Evolutionary conservation across 2,329 filamentous ascomycete species (phyloP), one percentile per base, ranked within the genome.

Genomic region (Neonectria coccinea): DNA sequence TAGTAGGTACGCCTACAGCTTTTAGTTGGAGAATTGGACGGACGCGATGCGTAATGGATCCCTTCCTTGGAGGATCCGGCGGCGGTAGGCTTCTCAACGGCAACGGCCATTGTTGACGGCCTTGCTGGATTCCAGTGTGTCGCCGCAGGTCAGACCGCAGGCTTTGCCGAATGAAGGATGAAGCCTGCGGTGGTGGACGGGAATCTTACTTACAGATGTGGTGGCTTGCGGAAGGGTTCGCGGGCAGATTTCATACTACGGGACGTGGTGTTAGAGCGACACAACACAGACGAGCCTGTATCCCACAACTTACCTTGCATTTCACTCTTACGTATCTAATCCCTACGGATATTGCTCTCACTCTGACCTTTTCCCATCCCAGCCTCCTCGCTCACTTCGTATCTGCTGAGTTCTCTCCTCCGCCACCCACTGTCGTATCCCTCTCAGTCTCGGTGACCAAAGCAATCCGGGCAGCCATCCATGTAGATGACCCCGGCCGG

Each of bases 181-280:
- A 54, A 20, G 48, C n/a, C 25, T 14, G 54, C 48, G 55, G 27
- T 36, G 48, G 59, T 25, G 47, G 41, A 42, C 29, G 56, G 12
- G 39, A 54, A 60, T 60, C 36, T 57, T 57, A 53, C 41, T 51
- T 50, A 45, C 42, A 56, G 18, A 44, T 56, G 58, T 54, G 61
- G 53, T 59, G 60, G 56, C 59, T 65, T 65, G 62, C 45, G 39
- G 41, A 63, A 64, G 42, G 48, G 55, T 55, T 63, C 25, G 25
- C 45, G 45, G 27, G 25, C 7, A 33, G 27, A 12, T 20, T 31
- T n/a, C 36, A 39, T 8, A 51, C 48, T 22, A 20, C 29, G 12
- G 33, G 12, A 16, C 9, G 47, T 51, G 27, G 47, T 44, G 50
- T 52, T 41, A 41, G 48, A 59, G 22, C 22, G 57, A 60, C 57